Percentiles rank a stretch among this genome's conserved stretches.
phyloP scores from a whole-genome alignment of 495 filamentous ascomycete species.

The Aspergillus ellipticus region DNA sequence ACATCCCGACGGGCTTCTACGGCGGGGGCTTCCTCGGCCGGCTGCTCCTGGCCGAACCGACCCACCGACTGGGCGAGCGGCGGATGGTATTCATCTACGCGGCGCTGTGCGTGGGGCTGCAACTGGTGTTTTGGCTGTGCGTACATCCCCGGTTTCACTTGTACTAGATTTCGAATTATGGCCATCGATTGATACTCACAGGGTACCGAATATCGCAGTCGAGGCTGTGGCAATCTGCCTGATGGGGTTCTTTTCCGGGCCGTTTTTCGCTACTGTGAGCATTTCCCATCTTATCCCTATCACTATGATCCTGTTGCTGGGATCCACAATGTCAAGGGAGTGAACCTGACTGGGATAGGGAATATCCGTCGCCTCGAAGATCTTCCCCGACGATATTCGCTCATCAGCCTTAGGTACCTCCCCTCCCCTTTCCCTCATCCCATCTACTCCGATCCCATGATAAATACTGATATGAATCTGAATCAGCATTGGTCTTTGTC shows the following conservation, averaged over 20 bases:
- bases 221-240: constrained; percentile 32
- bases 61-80: constrained; percentile 27
- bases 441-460: no score
- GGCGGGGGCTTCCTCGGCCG: constrained; percentile 27
- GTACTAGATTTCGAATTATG: neutral
- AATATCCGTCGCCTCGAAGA: constrained; percentile 28
- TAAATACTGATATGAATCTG: neutral
- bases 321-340: no score
- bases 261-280: constrained; percentile 32
- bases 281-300: no score
- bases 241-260: constrained; percentile 28
- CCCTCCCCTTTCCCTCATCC: no score
- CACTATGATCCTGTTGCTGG: no score
- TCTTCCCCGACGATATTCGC: constrained; percentile 24
- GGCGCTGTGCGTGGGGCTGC: constrained; percentile 26
- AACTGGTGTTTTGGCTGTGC: constrained; percentile 34
- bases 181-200: neutral
- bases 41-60: constrained; percentile 26
- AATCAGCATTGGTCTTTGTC: constrained; percentile 28
- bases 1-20: constrained; percentile 28
- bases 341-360: constrained; percentile 15
- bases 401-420: constrained; percentile 25
- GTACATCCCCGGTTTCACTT: neutral
- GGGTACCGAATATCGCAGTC: constrained; percentile 31
- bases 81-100: constrained; percentile 30